phyloP scores from a whole-genome alignment of 257 asterid species.

The Henckelia pumila region DNA sequence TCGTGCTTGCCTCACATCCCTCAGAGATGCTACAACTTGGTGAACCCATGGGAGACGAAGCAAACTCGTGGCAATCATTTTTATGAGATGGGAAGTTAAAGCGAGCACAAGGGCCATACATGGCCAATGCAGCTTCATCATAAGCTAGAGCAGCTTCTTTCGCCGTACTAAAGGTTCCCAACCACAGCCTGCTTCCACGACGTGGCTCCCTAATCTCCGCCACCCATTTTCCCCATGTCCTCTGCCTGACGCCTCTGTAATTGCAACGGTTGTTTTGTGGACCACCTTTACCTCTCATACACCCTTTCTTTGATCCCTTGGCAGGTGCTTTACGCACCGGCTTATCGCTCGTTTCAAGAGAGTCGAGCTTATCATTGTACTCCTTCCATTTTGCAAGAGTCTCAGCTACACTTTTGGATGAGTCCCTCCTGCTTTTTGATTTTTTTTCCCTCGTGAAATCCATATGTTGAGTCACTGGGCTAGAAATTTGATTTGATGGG shows the following conservation, averaged over 20 bases:
- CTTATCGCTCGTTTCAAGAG: slow-evolving; percentile 24
- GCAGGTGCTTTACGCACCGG: slow-evolving; percentile 45
- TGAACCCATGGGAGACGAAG: background rate
- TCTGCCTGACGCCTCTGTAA: slow-evolving; percentile 63
- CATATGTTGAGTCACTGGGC: slow-evolving; percentile 11
- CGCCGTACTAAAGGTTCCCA: slow-evolving; percentile 49
- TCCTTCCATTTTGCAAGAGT: slow-evolving; percentile 58
- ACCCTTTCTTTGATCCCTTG: slow-evolving; percentile 64
- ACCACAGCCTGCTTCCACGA: slow-evolving; percentile 55
- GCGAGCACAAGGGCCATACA: slow-evolving; percentile 55
- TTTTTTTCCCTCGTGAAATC: slow-evolving; percentile 36
- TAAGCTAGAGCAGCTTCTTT: slow-evolving; percentile 56
- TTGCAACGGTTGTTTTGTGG: slow-evolving; percentile 48
- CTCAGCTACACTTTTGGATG: slow-evolving; percentile 35
- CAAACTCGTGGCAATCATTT: slow-evolving; percentile 13
- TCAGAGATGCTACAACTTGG: background rate
- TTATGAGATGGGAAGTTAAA: slow-evolving; percentile 44
- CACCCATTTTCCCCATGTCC: slow-evolving; percentile 78
- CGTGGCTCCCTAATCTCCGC: slow-evolving; percentile 66
- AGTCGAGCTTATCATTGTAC: slow-evolving; percentile 39
- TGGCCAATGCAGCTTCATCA: slow-evolving; percentile 57
- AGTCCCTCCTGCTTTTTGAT: slow-evolving; percentile 40
- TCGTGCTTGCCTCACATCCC: background rate
- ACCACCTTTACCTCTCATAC: slow-evolving; percentile 72
- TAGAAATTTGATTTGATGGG: slow-evolving; percentile 20